Conservation (phyloP, 1,139 yeast species). For the Magnusiomyces clavatus region DNA sequence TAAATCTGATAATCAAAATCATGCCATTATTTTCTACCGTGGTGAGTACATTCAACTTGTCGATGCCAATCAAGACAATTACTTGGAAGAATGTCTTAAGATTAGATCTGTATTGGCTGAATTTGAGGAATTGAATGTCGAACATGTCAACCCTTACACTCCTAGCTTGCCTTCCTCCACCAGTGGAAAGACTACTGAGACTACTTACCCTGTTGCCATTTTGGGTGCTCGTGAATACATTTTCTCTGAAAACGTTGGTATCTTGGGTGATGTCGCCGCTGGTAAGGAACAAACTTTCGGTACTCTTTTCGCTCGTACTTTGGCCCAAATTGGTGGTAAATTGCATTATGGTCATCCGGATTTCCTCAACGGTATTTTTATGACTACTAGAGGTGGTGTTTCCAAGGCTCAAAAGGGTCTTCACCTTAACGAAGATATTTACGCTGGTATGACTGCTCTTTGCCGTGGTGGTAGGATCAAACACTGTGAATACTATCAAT, state of each 20-base stretch:
- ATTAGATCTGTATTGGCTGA: constrained; percentile 96
- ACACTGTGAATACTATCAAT: constrained; percentile 98
- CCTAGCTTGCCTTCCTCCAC: constrained; percentile 24
- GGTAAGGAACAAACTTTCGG: constrained; percentile 99
- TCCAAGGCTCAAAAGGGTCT: constrained; percentile 98
- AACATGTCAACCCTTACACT: constrained; percentile 39
- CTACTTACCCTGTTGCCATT: constrained; percentile 83
- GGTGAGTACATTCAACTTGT: constrained; percentile 97
- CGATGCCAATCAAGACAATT: constrained; percentile 98
- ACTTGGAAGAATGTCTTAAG: constrained; percentile 96
- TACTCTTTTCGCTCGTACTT: constrained; percentile 93
- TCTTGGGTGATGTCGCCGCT: constrained; percentile 98
- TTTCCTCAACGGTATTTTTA: constrained; percentile 87
- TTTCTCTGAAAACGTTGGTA: constrained; percentile 98
- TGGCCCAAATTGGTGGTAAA: constrained; percentile 98
- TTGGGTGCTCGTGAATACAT: constrained; percentile 99
- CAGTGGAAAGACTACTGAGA: constrained; percentile 29
- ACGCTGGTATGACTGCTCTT: constrained; percentile 97
- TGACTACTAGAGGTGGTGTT: constrained; percentile 99
- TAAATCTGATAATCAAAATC: constrained; percentile 98
- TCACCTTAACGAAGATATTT: constrained; percentile 98
- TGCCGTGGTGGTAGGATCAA: constrained; percentile 98
- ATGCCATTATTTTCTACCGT: constrained; percentile 92
- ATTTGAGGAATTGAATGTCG: constrained; percentile 84
- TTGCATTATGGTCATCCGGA: constrained; percentile 99